These are phyloP conservation scores for Claviceps paspali DNA, from an alignment of 2,329 filamentous ascomycete genomes.

Conservation along the genomic window DNA sequence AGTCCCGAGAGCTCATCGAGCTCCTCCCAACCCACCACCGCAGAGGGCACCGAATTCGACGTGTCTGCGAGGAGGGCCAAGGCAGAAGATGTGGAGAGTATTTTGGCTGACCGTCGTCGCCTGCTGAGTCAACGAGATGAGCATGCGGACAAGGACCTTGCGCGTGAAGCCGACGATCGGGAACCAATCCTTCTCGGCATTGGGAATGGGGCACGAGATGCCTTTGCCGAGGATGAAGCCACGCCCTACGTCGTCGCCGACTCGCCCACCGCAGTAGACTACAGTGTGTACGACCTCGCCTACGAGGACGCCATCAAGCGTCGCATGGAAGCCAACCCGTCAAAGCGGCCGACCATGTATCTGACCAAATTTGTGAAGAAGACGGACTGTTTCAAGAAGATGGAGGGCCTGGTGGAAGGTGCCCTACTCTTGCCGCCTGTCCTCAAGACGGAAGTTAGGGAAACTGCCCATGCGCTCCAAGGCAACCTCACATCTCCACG, in stretches of 20 bases:
- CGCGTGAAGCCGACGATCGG: conserved; percentile 48
- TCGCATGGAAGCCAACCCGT: conserved; percentile 40
- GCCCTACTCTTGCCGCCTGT: conserved; percentile 9
- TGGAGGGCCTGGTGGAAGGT: conserved; percentile 23
- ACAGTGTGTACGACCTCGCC: conserved; percentile 76
- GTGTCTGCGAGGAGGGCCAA: conserved; percentile 20
- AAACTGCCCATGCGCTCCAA: conserved; percentile 6
- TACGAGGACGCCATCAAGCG: conserved; percentile 65
- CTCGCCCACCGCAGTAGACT: conserved; percentile 70
- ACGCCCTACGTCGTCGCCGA: conserved; percentile 52
- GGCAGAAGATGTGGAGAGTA: conserved; percentile 31
- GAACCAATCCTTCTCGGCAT: conserved; percentile 58
- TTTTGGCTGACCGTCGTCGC: conserved; percentile 31
- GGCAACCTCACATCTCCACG: background rate
- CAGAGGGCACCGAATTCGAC: conserved; percentile 7
- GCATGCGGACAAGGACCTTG: conserved; percentile 28
- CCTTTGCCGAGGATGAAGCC: conserved; percentile 23
- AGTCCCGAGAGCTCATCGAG: background rate
- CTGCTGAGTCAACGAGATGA: conserved; percentile 17
- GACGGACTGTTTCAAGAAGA: conserved; percentile 22
- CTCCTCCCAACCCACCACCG: background rate
- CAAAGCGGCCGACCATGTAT: conserved; percentile 29
- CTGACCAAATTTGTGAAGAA: conserved; percentile 33
- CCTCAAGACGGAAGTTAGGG: conserved; percentile 6
- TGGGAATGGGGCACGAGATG: conserved; percentile 45